A percentile compares a stretch with the other conserved stretches of the same genome.
phyloP scores from a whole-genome alignment of 2,329 filamentous ascomycete genomes.

The Stemphylium beticola region DNA sequence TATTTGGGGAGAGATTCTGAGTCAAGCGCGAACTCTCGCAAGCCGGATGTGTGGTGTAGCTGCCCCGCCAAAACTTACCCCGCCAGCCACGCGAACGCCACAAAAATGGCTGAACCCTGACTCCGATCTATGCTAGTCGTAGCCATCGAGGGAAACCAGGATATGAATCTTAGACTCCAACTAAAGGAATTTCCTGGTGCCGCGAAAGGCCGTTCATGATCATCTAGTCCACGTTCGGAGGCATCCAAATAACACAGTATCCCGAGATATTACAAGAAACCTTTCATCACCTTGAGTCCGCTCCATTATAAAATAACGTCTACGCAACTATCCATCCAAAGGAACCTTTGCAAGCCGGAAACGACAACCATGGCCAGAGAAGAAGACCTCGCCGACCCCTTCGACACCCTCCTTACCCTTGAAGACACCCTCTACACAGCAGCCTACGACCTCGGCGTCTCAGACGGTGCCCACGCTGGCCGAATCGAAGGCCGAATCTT shows the following conservation, averaged over 20 bases:
- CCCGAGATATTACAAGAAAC: not conserved
- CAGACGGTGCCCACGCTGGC: constrained; percentile 78
- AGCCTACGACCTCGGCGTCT: constrained; percentile 76
- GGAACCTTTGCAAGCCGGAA: not conserved
- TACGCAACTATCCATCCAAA: not conserved
- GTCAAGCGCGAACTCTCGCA: constrained; percentile 29
- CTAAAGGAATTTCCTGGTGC: too few species aligned
- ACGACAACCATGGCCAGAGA: constrained; percentile 14
- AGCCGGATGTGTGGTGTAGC: constrained; percentile 13
- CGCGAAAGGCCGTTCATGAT: too few species aligned
- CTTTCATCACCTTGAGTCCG: too few species aligned
- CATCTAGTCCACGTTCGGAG: too few species aligned
- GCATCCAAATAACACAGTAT: not conserved
- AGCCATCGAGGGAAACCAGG: not conserved
- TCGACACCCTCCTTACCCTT: constrained; percentile 64
- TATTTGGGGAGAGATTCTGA: constrained; percentile 25
- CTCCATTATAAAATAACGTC: too few species aligned
- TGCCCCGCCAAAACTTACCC: constrained; percentile 35
- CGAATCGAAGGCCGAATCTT: constrained; percentile 88
- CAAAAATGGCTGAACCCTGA: constrained; percentile 12
- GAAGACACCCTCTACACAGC: constrained; percentile 79
- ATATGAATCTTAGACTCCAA: too few species aligned
- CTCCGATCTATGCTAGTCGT: not conserved
- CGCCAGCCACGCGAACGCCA: constrained; percentile 28
- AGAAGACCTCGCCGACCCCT: constrained; percentile 56